Evolutionary conservation across 2,329 filamentous ascomycete species (phyloP).

Genomic region (Ophiostoma angusticollis): DNA sequence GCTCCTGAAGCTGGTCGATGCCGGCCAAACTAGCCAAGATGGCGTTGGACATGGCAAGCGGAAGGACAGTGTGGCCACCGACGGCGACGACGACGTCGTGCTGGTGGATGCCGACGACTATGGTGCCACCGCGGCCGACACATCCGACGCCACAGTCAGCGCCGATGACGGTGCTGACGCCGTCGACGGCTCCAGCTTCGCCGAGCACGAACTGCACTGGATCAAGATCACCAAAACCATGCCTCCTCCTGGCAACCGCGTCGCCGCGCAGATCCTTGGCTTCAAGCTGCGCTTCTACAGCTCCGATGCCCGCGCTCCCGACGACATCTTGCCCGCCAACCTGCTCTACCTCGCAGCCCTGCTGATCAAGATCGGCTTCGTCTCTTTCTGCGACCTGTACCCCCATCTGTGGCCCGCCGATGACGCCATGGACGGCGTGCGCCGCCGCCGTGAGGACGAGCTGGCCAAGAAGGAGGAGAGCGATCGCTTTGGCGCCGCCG

Average conservation of each 20-base stretch:
- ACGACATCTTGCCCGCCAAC: slow-evolving; percentile 78
- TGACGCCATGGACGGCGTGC: slow-evolving; percentile 65
- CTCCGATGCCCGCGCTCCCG: slow-evolving; percentile 55
- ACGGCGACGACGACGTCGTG: slow-evolving; percentile 15
- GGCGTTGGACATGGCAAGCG: too few relatives aligned
- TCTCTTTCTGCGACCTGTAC: slow-evolving; percentile 82
- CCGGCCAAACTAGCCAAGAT: slow-evolving; percentile 3
- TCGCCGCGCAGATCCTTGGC: slow-evolving; percentile 85
- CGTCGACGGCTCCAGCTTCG: slow-evolving; percentile 31
- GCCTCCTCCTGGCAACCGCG: slow-evolving; percentile 74
- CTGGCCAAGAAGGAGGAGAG: slow-evolving; percentile 65
- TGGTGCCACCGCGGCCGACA: slow-evolving; percentile 40
- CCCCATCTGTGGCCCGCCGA: slow-evolving; percentile 82
- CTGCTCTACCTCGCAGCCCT: slow-evolving; percentile 83
- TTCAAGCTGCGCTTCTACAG: slow-evolving; percentile 97
- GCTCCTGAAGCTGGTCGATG: slow-evolving; percentile 31
- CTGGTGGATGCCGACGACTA: slow-evolving; percentile 13
- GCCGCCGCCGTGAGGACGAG: slow-evolving; percentile 57
- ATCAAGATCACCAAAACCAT: slow-evolving; percentile 68
- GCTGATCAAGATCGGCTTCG: slow-evolving; percentile 93
- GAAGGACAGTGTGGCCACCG: too few relatives aligned
- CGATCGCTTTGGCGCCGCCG: slow-evolving; percentile 54
- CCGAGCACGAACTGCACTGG: slow-evolving; percentile 51
- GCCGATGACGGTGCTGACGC: slow-evolving; percentile 23
- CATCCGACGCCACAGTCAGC: slow-evolving; percentile 23